Conservation (phyloP, 2,329 filamentous ascomycete genomes). For the Fusarium paranaense region DNA sequence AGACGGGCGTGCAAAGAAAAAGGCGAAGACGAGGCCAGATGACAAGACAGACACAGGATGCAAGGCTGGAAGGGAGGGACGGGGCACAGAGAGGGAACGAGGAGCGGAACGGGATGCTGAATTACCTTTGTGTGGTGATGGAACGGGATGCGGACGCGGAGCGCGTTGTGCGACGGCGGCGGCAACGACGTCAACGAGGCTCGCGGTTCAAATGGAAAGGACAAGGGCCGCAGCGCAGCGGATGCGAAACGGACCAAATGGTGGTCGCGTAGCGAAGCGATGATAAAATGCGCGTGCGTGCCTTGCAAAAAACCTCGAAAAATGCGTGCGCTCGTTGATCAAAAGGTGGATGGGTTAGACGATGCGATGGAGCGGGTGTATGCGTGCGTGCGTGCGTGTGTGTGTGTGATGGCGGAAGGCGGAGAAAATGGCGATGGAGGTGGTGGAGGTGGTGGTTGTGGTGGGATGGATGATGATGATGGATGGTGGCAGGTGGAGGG, state of each 20-base stretch:
- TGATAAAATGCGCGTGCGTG: conserved; percentile 4
- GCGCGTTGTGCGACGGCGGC: conserved; percentile 44
- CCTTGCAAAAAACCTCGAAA: conserved; percentile 19
- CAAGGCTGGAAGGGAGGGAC: conserved; percentile 24
- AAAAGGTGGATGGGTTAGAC: conserved; percentile 39
- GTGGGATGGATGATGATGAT: conserved; percentile 35
- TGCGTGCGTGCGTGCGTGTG: conserved; percentile 17
- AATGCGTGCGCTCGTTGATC: conserved; percentile 23
- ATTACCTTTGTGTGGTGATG: conserved; percentile 46
- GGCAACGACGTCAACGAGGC: conserved; percentile 35
- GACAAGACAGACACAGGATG: conserved; percentile 21
- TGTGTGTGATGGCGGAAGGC: conserved; percentile 42
- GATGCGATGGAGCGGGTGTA: conserved; percentile 42
- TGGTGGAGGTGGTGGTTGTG: conserved; percentile 10
- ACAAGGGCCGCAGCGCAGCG: conserved; percentile 4
- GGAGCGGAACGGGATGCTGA: conserved; percentile 20
- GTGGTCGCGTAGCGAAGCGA: conserved; percentile 35
- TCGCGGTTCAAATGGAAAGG: conserved; percentile 10
- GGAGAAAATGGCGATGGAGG: conserved; percentile 39
- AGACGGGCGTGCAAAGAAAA: conserved; percentile 21
- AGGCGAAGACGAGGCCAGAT: conserved; percentile 11
- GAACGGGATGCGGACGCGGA: conserved; percentile 38
- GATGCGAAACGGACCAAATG: conserved; percentile 25
- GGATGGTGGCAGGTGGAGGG: conserved; percentile 32
- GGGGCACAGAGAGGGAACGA: conserved; percentile 7